These are phyloP conservation scores for Viridothelium virens DNA, from an alignment of 495 filamentous ascomycete species.

Conservation along the genomic window DNA sequence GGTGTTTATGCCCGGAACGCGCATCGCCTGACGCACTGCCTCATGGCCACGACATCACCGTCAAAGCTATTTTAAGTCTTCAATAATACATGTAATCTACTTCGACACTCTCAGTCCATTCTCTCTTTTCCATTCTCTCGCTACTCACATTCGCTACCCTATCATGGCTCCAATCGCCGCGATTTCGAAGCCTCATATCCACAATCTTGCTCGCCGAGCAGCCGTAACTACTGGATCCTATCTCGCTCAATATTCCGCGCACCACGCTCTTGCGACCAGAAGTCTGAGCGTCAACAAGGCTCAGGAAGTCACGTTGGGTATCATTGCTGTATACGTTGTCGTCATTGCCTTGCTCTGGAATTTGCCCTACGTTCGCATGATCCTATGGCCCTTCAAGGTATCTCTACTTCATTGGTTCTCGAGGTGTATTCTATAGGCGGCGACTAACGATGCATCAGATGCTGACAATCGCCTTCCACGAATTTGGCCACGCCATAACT, in stretches of 20 bases:
- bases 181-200: background rate
- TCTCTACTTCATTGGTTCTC: constrained; percentile 8
- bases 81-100: background rate
- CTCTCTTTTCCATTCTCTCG: background rate
- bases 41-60: constrained; percentile 6
- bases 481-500: constrained; percentile 70
- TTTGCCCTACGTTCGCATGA: constrained; percentile 62
- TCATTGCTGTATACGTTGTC: constrained; percentile 62
- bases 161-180: background rate
- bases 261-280: constrained; percentile 33
- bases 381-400: constrained; percentile 80
- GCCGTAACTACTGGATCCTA: constrained; percentile 20
- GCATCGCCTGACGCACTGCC: constrained; percentile 4
- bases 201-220: constrained; percentile 19
- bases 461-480: constrained; percentile 79
- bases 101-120: background rate
- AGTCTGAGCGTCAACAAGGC: constrained; percentile 60
- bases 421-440: background rate
- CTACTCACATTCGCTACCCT: background rate
- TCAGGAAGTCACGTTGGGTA: constrained; percentile 63
- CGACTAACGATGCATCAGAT: constrained; percentile 43
- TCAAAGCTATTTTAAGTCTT: background rate
- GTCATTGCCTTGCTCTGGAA: constrained; percentile 73
- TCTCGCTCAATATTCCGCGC: constrained; percentile 10
- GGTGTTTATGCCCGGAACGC: constrained; percentile 6